Evolutionary conservation across 345 rosid species (phyloP).

Genomic region (Geranium rotundifolium): DNA sequence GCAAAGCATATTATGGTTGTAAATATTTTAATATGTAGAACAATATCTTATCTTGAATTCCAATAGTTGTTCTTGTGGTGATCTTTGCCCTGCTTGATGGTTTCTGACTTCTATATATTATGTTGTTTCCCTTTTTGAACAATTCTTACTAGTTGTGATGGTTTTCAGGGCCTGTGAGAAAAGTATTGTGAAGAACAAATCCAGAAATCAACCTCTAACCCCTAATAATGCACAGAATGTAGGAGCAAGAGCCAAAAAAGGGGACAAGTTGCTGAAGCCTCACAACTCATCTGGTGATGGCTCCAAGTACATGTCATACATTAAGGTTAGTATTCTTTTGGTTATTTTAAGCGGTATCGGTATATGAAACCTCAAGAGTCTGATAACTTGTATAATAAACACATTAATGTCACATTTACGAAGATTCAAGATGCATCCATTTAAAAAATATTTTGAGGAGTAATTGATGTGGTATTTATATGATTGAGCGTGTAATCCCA

Average conservation of each 20-base stretch:
- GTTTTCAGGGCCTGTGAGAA: constrained; percentile 37
- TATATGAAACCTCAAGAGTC: constrained; percentile 1
- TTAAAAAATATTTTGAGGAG: not conserved
- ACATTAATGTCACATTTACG: no score
- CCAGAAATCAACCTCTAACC: constrained; percentile 22
- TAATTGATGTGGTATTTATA: no score
- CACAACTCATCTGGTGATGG: constrained; percentile 55
- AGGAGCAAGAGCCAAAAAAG: constrained; percentile 27
- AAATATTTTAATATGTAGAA: no score
- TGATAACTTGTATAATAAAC: not conserved
- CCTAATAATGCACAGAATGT: constrained; percentile 23
- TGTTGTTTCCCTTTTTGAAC: not conserved
- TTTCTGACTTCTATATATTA: not conserved
- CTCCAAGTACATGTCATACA: constrained; percentile 78
- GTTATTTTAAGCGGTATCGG: constrained; percentile 8
- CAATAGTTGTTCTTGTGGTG: not conserved
- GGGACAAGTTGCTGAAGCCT: constrained; percentile 38
- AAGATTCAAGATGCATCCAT: no score
- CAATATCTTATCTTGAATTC: not conserved
- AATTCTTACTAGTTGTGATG: constrained; percentile 12
- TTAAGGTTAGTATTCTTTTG: constrained; percentile 51
- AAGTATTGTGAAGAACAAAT: constrained; percentile 29
- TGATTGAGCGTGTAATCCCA: no score
- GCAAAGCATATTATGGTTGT: not conserved
- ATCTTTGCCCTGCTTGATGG: not conserved